Base-by-base conservation (phyloP, 495 filamentous ascomycete species). In the Tuber calosporum region DNA sequence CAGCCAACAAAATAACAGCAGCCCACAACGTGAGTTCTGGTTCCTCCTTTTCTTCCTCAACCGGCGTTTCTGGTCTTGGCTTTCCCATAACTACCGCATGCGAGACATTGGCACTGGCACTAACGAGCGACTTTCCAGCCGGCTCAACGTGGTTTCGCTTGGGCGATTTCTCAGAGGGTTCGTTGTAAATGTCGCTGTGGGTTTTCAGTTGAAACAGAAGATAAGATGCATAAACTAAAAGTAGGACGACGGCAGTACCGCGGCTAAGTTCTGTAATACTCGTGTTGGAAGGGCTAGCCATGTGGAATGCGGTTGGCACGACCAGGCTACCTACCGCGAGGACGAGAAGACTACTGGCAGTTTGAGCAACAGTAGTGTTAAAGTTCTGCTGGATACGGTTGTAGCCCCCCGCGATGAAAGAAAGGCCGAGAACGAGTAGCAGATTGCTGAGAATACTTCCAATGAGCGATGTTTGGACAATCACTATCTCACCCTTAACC, bases 331-430 rank as follows among this genome's bases (percentile, higher is more conserved):
- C 90, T 19, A 96, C 91, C 22, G 91, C 90, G 30, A 97, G 84
- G 4, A 93, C 89, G 2, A 97, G 85, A 20, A 97, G 82, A 83
- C 89, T 92, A 39, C 93, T 89, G 1, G 94, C 93, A 0, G 94
- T 97, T 81, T 96, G 93, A 1, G 94, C 94, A n/a, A 97, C 93
- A 3, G 90, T 92, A 2, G 91, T 88, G 84, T 97, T 97, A 87
- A 97, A 97, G 81, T 88, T 89, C 77, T 97, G 94, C 79, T 97
- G 91, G 41, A 87, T 75, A 34, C 94, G 89, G 68, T 90, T 88
- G 68, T 95, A 82, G 40, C 94, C 94, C 41, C 94, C 93, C 69
- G 91, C 91, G 83, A 96, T 93, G 86, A 97, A 97, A 81, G 90
- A 93, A 90, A 95, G 94, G 26, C 94, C 94, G 84, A 97, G 85